Conservation (phyloP, 805 yeast species). For the Groenewaldozyma tartarivorans region DNA sequence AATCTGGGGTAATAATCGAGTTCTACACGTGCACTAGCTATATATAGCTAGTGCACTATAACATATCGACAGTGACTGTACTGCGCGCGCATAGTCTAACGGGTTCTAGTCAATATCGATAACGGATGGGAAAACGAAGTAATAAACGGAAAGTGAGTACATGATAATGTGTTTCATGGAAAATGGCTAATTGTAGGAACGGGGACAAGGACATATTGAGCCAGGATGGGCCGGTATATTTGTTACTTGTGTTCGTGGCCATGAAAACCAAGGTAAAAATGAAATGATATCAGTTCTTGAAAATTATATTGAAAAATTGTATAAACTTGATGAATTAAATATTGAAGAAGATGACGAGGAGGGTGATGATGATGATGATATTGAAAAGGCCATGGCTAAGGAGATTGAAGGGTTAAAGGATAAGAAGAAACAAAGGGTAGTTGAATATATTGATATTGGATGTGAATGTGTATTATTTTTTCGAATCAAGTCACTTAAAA, state of each 20-base stretch:
- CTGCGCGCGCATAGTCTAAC: too few relatives aligned
- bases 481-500: constrained; percentile 60
- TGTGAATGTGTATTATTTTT: constrained; percentile 59
- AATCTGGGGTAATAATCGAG: too few relatives aligned
- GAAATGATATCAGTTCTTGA: constrained; percentile 55
- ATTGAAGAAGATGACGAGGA: constrained; percentile 17
- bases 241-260: constrained; percentile 78
- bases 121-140: too few relatives aligned
- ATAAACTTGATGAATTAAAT: constrained; percentile 30
- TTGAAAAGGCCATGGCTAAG: constrained; percentile 66
- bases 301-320: constrained; percentile 28
- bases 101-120: too few relatives aligned
- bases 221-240: constrained; percentile 83
- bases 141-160: too few relatives aligned
- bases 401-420: constrained; percentile 54
- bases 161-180: too few relatives aligned
- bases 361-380: constrained; percentile 29
- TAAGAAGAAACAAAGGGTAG: constrained; percentile 16
- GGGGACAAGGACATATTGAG: constrained; percentile 49
- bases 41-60: too few relatives aligned
- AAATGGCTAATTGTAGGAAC: too few relatives aligned
- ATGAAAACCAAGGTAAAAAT: constrained; percentile 67
- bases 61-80: too few relatives aligned
- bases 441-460: constrained; percentile 18
- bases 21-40: too few relatives aligned